These are phyloP conservation scores for Ganoderma lucidum DNA, from an alignment of 1,284 basidiomycete species.

Conservation along the genomic window DNA sequence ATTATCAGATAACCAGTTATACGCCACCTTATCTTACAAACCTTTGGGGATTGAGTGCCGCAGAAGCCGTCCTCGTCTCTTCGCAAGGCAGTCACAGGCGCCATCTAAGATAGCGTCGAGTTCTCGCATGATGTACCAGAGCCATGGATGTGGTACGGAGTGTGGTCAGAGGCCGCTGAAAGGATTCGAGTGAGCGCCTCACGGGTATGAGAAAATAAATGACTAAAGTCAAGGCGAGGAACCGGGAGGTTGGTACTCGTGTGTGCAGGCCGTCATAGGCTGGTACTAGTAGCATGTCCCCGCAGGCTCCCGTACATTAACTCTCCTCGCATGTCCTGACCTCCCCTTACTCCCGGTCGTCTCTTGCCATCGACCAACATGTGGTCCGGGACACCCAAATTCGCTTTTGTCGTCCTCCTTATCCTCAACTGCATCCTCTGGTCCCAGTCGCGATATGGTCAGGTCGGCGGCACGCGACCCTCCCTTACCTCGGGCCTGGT, in stretches of 20 bases:
- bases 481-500: slow-evolving; percentile 23
- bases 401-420: slow-evolving; percentile 59
- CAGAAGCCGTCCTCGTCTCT: background rate
- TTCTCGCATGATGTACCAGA: background rate
- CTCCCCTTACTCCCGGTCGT: slow-evolving; percentile 4
- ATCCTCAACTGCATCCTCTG: slow-evolving; percentile 65
- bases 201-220: slow-evolving; percentile 11
- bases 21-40: background rate
- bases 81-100: background rate
- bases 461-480: slow-evolving; percentile 40
- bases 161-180: slow-evolving; percentile 2
- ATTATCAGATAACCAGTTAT: slow-evolving; percentile 6
- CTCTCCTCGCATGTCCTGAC: slow-evolving; percentile 27
- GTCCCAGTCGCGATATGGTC: slow-evolving; percentile 68
- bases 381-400: slow-evolving; percentile 51
- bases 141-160: background rate
- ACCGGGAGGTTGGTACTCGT: background rate
- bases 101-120: background rate
- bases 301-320: slow-evolving; percentile 12
- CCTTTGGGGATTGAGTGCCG: background rate
- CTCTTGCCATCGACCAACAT: slow-evolving; percentile 38
- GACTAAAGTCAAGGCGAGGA: slow-evolving; percentile 2
- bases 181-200: slow-evolving; percentile 6
- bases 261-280: slow-evolving; percentile 6
- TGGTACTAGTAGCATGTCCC: slow-evolving; percentile 7